Conservation (phyloP, 73 alveolate species). For the Durusdinium trenchii region DNA sequence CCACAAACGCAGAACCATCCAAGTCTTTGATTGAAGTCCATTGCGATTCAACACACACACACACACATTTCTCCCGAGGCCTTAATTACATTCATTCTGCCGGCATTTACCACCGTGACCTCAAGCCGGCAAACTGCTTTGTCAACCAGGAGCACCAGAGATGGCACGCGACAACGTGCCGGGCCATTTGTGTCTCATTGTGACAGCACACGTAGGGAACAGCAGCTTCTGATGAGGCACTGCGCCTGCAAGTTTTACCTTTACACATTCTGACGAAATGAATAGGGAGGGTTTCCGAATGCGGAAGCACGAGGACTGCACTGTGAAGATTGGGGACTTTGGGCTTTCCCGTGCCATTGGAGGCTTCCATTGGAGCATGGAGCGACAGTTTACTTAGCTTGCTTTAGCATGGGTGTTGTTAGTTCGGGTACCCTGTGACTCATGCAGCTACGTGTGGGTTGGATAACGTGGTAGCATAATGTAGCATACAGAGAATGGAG, state of each 20-base stretch:
- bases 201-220: background rate
- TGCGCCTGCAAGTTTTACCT: no score
- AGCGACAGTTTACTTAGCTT: no score
- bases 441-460: no score
- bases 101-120: constrained; percentile 97
- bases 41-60: background rate
- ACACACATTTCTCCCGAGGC: background rate
- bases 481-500: no score
- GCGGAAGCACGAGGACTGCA: constrained; percentile 96
- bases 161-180: background rate
- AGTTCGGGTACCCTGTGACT: no score
- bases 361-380: no score
- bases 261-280: background rate
- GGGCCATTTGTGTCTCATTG: background rate
- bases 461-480: no score
- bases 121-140: constrained; percentile 96
- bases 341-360: constrained; percentile 98
- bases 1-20: no score
- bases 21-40: no score
- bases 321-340: constrained; percentile 98
- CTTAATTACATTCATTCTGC: constrained; percentile 96
- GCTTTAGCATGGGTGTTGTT: no score
- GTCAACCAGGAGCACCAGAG: constrained; percentile 97
- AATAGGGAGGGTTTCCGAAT: background rate
- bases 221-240: no score